Evolutionary conservation across 495 filamentous ascomycete genomes (phyloP).

Genomic region (Lineolata rhizophorae): DNA sequence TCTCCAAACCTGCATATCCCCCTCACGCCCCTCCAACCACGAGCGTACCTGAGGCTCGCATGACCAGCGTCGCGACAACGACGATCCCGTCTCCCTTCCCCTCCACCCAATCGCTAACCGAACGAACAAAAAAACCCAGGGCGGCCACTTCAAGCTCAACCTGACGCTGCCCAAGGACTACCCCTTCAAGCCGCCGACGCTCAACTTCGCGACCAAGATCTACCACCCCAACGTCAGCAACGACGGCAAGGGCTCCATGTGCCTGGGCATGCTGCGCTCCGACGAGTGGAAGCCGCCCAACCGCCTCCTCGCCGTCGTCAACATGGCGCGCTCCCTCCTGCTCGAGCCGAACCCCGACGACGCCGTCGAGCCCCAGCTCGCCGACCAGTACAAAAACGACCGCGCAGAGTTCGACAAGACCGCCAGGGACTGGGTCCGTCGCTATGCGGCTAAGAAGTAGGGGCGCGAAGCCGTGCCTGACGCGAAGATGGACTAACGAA

Average conservation of each 20-base stretch:
- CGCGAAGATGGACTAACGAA: too few species aligned
- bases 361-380: constrained; percentile 72
- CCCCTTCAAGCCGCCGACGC: constrained; percentile 78
- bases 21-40: too few species aligned
- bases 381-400: constrained; percentile 62
- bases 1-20: neutral
- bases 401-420: constrained; percentile 58
- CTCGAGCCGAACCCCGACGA: constrained; percentile 84
- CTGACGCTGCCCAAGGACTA: constrained; percentile 66
- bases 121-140: constrained; percentile 29
- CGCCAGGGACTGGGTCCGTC: constrained; percentile 58
- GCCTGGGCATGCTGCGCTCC: constrained; percentile 62
- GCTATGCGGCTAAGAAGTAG: constrained; percentile 38
- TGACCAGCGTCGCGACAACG: neutral
- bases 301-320: constrained; percentile 54
- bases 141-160: constrained; percentile 57
- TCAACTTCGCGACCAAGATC: constrained; percentile 84
- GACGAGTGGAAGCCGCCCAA: constrained; percentile 92
- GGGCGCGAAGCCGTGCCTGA: too few species aligned
- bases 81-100: neutral
- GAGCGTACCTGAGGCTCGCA: too few species aligned
- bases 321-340: constrained; percentile 56
- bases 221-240: constrained; percentile 98
- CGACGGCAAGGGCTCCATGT: constrained; percentile 82
- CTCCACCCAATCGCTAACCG: neutral